Base-by-base conservation (phyloP, 768 basidiomycete genomes). In the Suillus plorans region DNA sequence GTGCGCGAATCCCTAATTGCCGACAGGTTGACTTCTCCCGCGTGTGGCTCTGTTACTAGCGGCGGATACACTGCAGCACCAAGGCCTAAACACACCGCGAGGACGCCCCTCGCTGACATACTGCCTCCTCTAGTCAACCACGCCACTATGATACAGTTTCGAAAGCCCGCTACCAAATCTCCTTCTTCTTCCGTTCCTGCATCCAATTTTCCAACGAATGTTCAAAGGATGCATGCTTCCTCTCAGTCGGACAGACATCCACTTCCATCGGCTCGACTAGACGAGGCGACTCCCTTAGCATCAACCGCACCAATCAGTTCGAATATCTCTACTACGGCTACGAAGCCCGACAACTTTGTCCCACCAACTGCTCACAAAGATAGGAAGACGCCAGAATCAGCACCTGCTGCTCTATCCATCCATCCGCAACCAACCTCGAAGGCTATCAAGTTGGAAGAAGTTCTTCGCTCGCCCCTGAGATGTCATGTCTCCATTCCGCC, bases 381-480 rank as follows among this genome's bases (percentile, higher is more conserved):
- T 42, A 28, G 41, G 41, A 59, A 20, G 18, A 59, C 20, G 7
- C 25, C 22, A 18, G 58, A 59, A 59, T 59, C 41, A 13, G 41
- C 9, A 12, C 34, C 20, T 36, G 10, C 5, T 10, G 37, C 2
- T 25, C 22, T 8, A 31, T 25, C 41, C 3, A 41, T 20, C 5
- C 9, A 39, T 25, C 39, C 25, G 10, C 57, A 10, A 20, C 25
- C n/a, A 25, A 18, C 55, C 13, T 61, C 64, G 7, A 72, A 66
- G 36, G 57, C 61, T 22, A 64, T 66, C 58, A 72, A 74, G 65
- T 60, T 57, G 37, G 68, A 73, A 41, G 70, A 75, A 42, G 45
- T 62, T 31, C 22, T 58, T 25, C 63, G 52, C 44, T 53, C 64
- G 2, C 63, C 64, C 6, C 25, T 52, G 37, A 63, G 18, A 12